Evolutionary conservation across 2,329 filamentous ascomycete species (phyloP).

Genomic region (Aspergillus amoenus): DNA sequence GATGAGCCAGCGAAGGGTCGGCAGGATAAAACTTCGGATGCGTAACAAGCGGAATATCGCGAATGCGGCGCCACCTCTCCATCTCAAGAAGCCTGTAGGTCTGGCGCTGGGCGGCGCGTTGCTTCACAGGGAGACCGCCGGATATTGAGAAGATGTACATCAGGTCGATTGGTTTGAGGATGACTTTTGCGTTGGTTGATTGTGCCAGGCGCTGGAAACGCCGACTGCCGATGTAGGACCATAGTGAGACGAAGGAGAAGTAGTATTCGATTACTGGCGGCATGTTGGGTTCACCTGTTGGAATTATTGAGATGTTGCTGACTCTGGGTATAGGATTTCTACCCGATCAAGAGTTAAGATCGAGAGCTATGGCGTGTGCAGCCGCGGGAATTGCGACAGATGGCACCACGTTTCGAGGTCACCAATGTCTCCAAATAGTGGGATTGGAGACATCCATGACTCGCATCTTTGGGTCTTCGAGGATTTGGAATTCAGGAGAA

Average conservation of each 20-base stretch:
- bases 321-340: too few relatives aligned
- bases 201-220: neutral
- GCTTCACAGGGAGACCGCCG: conserved; percentile 33
- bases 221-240: conserved; percentile 8
- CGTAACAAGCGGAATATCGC: conserved; percentile 26
- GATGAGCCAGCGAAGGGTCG: conserved; percentile 32
- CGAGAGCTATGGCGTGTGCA: too few relatives aligned
- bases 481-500: too few relatives aligned
- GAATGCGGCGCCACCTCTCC: conserved; percentile 27
- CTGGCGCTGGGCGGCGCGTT: conserved; percentile 30
- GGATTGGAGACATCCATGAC: too few relatives aligned
- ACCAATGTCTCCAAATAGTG: too few relatives aligned
- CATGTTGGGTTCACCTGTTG: neutral
- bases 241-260: conserved; percentile 7
- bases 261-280: conserved; percentile 4
- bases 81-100: conserved; percentile 26
- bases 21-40: conserved; percentile 16
- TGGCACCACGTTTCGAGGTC: too few relatives aligned
- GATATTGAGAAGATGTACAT: conserved; percentile 33
- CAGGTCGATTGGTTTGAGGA: conserved; percentile 28
- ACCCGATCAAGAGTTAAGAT: too few relatives aligned
- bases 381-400: too few relatives aligned
- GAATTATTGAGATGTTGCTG: too few relatives aligned
- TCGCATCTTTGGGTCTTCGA: too few relatives aligned
- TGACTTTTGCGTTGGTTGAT: neutral